phyloP scores from a whole-genome alignment of 164 flowering plant genomes.

The Umbellularia californica region DNA sequence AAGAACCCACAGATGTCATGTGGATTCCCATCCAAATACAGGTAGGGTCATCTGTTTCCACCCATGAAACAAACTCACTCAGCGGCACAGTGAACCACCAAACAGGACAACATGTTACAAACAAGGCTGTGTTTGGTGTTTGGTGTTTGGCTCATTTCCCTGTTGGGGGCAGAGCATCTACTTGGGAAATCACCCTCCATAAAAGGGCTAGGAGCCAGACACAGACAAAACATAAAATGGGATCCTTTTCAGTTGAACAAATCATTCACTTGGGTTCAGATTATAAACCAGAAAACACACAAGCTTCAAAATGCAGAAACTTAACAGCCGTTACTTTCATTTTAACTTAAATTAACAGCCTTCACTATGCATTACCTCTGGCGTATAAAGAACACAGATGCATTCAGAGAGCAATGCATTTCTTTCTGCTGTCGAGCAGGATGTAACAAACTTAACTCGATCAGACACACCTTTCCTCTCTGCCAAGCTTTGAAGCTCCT shows the following conservation, averaged over 20 bases:
- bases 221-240: too few species aligned
- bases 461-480: conserved; percentile 62
- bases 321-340: not conserved
- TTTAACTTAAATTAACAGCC: not conserved
- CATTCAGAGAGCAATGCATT: conserved; percentile 78
- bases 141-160: not conserved
- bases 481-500: conserved; percentile 73
- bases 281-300: not conserved
- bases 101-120: not conserved
- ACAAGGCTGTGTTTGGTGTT: not conserved
- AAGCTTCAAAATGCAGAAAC: not conserved
- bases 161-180: not conserved
- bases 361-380: conserved; percentile 45
- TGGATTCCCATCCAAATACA: not conserved
- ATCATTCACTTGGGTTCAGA: not conserved
- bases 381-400: conserved; percentile 83
- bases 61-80: not conserved
- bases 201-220: not conserved
- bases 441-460: conserved; percentile 68
- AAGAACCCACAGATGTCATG: not conserved
- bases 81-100: not conserved
- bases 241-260: too few species aligned
- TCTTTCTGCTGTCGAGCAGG: conserved; percentile 85
- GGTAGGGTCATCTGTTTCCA: not conserved
- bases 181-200: too few species aligned